These are phyloP conservation scores for Alternaria infectoria DNA, from an alignment of 2,329 filamentous ascomycete species.

Conservation along the genomic window DNA sequence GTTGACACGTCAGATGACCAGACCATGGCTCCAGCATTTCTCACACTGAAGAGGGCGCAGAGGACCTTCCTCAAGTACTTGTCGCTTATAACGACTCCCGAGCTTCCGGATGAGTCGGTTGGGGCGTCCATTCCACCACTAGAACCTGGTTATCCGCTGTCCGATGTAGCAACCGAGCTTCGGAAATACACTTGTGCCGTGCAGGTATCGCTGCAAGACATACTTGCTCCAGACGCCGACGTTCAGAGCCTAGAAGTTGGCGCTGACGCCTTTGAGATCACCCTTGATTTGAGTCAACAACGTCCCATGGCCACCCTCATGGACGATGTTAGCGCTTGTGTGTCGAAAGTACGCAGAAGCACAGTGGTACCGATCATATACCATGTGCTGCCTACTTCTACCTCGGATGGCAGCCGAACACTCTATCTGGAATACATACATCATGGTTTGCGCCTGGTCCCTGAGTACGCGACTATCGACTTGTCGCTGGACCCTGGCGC, in stretches of 20 bases:
- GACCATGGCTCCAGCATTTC: constrained; percentile 61
- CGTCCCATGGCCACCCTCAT: constrained; percentile 19
- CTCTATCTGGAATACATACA: constrained; percentile 64
- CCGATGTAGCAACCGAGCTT: constrained; percentile 65
- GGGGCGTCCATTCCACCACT: constrained; percentile 57
- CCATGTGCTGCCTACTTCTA: constrained; percentile 39
- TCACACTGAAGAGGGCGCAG: constrained; percentile 72
- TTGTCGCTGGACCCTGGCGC: constrained; percentile 61
- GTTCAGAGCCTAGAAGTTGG: constrained; percentile 71
- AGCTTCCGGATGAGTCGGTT: constrained; percentile 44
- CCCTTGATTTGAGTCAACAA: constrained; percentile 51
- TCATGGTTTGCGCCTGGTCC: constrained; percentile 66
- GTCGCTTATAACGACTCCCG: constrained; percentile 63
- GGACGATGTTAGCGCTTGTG: constrained; percentile 61
- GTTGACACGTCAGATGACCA: constrained; percentile 25
- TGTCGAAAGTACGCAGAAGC: constrained; percentile 67
- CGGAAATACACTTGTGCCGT: constrained; percentile 72
- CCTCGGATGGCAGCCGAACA: constrained; percentile 33
- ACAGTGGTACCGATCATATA: constrained; percentile 61
- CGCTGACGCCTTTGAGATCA: constrained; percentile 70
- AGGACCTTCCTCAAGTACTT: constrained; percentile 74
- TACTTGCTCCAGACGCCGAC: constrained; percentile 62
- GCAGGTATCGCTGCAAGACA: constrained; percentile 64
- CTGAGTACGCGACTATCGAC: constrained; percentile 67
- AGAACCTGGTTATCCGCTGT: constrained; percentile 70